Base-by-base conservation (phyloP, 106 monocot species). In the Acorus calamus region DNA sequence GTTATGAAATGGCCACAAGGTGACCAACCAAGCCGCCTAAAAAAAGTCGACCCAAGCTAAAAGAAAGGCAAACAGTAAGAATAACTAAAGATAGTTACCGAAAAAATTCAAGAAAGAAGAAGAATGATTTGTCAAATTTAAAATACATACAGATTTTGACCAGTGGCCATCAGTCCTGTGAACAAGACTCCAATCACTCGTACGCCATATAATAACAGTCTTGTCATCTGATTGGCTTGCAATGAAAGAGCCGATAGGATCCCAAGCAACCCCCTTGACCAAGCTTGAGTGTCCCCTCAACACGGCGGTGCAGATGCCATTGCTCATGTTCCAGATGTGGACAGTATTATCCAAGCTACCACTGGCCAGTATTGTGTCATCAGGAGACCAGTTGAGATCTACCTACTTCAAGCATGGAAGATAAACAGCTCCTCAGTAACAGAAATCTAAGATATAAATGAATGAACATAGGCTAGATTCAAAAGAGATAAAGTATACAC, bases 361-460 rank as follows among this genome's bases (percentile, higher is more conserved):
- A 54, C 94, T 94, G 3, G 94, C 94, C 70, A 94, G 67, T 53
- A 70, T 87, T 57, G 62, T 60, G 60, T 94, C 94, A 80, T 94
- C 90, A 7, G 90, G 90, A 50, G 94, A 94, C 94, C 94, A 94
- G 73, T 87, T 90, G 64, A 90, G 94, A 80, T 94, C 94, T 68
- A 94, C 94, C 94, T 94, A 82, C 89, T 89, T 87, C 68, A 80
- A 59, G 49, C 88, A 86, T 84, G 47, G 51, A 59, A 81, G 28
- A 28, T 28, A 70, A 66, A 47, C 4, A 76, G 62, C 11, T 56
- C 60, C 52, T 64, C 50, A 41, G 50, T 76, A 51, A 80, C 63
- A 75, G 2, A 44, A 11, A 44, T 28, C 44, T 49, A 2, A 54
- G 54, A 44, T 2, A 48, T n/a, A 0, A 4, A 50, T 47, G 53